A percentile compares a stretch with the other conserved stretches of the same genome.
Conservation (phyloP, 306 rosid species). For the Begonia masoniana region DNA sequence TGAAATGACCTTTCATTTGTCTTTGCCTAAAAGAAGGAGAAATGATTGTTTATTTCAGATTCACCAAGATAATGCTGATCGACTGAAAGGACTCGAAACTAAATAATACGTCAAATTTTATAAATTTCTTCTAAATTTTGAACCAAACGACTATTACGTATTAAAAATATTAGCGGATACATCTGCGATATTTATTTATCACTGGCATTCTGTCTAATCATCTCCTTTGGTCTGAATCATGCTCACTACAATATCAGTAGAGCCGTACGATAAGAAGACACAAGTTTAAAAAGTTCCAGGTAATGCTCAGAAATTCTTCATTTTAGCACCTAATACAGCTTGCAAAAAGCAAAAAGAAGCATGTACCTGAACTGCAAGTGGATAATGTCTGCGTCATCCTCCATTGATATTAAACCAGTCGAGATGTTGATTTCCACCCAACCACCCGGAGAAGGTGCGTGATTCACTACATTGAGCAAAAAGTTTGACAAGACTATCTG, state of each 20-base stretch:
- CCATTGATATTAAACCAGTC: constrained; percentile 37
- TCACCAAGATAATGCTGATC: too few relatives aligned
- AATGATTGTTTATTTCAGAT: too few relatives aligned
- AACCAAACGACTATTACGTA: too few relatives aligned
- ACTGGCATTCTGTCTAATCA: too few relatives aligned
- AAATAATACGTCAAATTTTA: too few relatives aligned
- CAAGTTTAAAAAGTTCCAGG: neutral
- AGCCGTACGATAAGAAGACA: neutral
- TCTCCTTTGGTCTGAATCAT: too few relatives aligned
- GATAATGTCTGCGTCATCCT: constrained; percentile 41
- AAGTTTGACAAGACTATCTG: constrained; percentile 70
- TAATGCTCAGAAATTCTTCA: neutral
- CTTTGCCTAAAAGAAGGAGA: neutral
- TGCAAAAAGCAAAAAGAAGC: neutral
- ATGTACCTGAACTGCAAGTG: constrained; percentile 58
- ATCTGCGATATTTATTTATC: too few relatives aligned
- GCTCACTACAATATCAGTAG: neutral
- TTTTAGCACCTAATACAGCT: neutral
- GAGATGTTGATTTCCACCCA: constrained; percentile 68
- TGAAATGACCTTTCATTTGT: neutral
- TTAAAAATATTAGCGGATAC: too few relatives aligned
- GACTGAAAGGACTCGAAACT: too few relatives aligned
- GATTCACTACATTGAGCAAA: constrained; percentile 42
- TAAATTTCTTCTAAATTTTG: too few relatives aligned
- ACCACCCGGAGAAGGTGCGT: constrained; percentile 49